Base-by-base conservation (phyloP, 106 monocot species). In the Agapanthus africanus region DNA sequence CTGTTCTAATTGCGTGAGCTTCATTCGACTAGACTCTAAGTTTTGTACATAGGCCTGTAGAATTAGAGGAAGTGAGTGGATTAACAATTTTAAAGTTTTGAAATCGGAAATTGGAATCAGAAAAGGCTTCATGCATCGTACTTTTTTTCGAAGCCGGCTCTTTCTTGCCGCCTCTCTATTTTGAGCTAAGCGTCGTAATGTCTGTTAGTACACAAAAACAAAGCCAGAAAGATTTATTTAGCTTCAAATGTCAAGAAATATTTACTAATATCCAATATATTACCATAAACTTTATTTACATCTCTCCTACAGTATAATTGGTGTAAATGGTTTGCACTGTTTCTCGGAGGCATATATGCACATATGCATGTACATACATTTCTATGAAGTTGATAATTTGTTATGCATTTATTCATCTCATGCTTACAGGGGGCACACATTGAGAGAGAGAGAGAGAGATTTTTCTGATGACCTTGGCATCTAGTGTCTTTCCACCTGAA, bases 151-250 rank as follows among this genome's bases (percentile, higher is more conserved):
- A 36, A 88, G 77, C 25, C 93, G 66, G 67, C 88, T 93, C 70
- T 93, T 93, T n/a, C 75, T 80, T 21, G 88, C 88, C 56, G 93
- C 88, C 52, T 93, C 88, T 68, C 88, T 78, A 79, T 93, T 88
- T 66, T 88, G 88, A 65, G 88, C 93, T 56, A 86, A 71, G 60
- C 82, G 74, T 77, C 82, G 69, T 39, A 78, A 63, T 0, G 76
- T 71, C 82, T 86, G 77, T 13, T 27, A n/a, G n/a, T n/a, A n/a
- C n/a, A n/a, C n/a, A n/a, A n/a, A n/a, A n/a, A n/a, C n/a, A n/a
- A n/a, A n/a, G n/a, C n/a, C n/a, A n/a, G n/a, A n/a, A n/a, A n/a
- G n/a, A n/a, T n/a, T n/a, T n/a, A n/a, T n/a, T n/a, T n/a, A n/a
- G n/a, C n/a, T n/a, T n/a, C n/a, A n/a, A n/a, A n/a, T n/a, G n/a